Conservation (phyloP, 192 early-diverging fungal species). For the Entrophospora sp. region DNA sequence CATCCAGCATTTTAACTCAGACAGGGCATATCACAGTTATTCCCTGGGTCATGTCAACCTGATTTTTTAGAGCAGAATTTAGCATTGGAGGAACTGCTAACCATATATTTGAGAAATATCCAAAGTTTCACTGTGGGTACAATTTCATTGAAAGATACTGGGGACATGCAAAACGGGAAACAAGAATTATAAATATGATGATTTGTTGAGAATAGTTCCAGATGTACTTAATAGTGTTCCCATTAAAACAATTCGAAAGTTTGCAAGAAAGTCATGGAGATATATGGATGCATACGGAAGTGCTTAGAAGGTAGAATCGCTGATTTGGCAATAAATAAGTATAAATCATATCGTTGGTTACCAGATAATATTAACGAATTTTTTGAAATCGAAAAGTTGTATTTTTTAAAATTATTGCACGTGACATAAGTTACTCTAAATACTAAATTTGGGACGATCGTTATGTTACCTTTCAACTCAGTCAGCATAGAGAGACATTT, state of each 20-base stretch:
- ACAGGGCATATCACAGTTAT: too few relatives aligned
- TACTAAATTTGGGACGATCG: too few relatives aligned
- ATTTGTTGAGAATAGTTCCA: background rate
- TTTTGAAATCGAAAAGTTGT: too few relatives aligned
- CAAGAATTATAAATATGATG: conserved; percentile 8
- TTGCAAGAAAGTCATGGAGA: conserved; percentile 11
- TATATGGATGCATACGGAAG: conserved; percentile 1
- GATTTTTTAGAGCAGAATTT: conserved; percentile 10
- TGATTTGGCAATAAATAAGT: background rate
- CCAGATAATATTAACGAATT: too few relatives aligned
- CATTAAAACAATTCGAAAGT: conserved; percentile 1
- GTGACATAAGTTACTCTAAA: too few relatives aligned
- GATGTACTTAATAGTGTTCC: conserved; percentile 1
- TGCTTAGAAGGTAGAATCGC: background rate
- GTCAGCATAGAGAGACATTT: too few relatives aligned
- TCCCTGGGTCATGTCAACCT: background rate
- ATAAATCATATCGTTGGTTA: background rate
- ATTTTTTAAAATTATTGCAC: too few relatives aligned
- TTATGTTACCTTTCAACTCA: too few relatives aligned
- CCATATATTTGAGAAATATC: conserved; percentile 15
- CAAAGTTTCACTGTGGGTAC: conserved; percentile 12
- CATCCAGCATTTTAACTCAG: too few relatives aligned
- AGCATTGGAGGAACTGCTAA: conserved; percentile 3
- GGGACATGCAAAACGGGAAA: conserved; percentile 5
- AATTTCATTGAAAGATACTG: conserved; percentile 14